Evolutionary conservation across 2,329 filamentous ascomycete species (phyloP).

Genomic region (Monosporascus sp.): DNA sequence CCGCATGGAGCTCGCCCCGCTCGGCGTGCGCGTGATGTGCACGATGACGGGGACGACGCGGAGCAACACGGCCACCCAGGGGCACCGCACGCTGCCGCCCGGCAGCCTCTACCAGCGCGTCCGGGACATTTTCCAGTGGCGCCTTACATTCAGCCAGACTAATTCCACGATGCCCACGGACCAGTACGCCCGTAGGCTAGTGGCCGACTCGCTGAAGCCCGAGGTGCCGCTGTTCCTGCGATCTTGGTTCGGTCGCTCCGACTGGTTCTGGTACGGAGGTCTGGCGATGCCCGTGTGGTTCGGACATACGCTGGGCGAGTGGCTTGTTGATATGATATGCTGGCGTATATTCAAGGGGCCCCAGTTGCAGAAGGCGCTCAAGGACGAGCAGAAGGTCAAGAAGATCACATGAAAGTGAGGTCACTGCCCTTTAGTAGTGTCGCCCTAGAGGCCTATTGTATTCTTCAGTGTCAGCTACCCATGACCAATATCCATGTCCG

Average conservation of each 20-base stretch:
- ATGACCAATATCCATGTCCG: too few species aligned
- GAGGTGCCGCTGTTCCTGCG: conserved; percentile 24
- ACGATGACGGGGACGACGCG: conserved; percentile 44
- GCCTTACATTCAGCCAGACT: conserved; percentile 40
- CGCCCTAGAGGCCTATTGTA: too few species aligned
- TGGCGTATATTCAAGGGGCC: background rate
- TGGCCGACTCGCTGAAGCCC: conserved; percentile 29
- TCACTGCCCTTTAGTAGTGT: background rate
- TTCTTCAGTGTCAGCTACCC: too few species aligned
- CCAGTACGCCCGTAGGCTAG: conserved; percentile 34
- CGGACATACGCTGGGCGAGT: conserved; percentile 23
- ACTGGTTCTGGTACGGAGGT: conserved; percentile 31
- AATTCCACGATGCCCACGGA: conserved; percentile 34
- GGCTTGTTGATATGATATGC: conserved; percentile 19
- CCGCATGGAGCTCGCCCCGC: conserved; percentile 43
- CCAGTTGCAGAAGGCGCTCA: background rate
- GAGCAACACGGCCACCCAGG: conserved; percentile 37
- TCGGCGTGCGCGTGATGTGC: conserved; percentile 47
- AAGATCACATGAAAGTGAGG: background rate
- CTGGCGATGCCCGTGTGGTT: conserved; percentile 18
- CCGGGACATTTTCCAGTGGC: conserved; percentile 34
- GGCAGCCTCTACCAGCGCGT: conserved; percentile 40
- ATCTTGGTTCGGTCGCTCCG: conserved; percentile 27
- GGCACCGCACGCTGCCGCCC: conserved; percentile 31
- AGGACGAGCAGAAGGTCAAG: background rate